A percentile compares a stretch with the other conserved stretches of the same genome.
These are phyloP conservation scores for Aureobasidium vineae DNA, from an alignment of 2,329 filamentous ascomycete species.

Conservation along the genomic window DNA sequence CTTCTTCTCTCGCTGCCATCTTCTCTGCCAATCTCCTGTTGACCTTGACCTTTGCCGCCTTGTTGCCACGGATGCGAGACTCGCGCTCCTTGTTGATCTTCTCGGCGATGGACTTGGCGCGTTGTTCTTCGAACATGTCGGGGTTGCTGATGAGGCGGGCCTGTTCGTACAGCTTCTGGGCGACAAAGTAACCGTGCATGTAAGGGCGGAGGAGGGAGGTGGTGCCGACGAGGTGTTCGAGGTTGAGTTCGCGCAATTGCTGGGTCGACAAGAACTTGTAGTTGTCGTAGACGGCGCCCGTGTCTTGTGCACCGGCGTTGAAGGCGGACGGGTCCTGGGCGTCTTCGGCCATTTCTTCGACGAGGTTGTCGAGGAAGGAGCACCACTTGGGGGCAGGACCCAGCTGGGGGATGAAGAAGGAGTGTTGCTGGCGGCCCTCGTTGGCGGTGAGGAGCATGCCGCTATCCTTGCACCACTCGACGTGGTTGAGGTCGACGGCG, in stretches of 20 bases:
- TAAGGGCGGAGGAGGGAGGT: constrained; percentile 89
- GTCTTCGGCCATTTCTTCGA: constrained; percentile 96
- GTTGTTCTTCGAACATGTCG: constrained; percentile 88
- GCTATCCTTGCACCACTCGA: constrained; percentile 86
- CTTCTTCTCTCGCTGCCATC: constrained; percentile 67
- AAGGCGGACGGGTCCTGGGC: constrained; percentile 61
- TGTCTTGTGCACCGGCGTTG: constrained; percentile 46
- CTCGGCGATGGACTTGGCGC: constrained; percentile 85
- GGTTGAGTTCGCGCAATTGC: constrained; percentile 78
- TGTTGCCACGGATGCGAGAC: constrained; percentile 86
- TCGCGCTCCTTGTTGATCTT: constrained; percentile 98
- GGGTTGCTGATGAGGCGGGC: constrained; percentile 90
- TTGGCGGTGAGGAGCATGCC: constrained; percentile 98
- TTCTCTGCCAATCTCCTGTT: constrained; percentile 71
- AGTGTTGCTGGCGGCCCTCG: constrained; percentile 90
- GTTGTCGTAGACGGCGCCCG: constrained; percentile 89
- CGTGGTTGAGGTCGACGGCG: constrained; percentile 88
- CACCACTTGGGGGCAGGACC: constrained; percentile 95
- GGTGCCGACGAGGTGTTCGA: constrained; percentile 86
- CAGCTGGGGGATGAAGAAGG: constrained; percentile 91
- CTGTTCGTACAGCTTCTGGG: constrained; percentile 92
- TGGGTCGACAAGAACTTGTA: constrained; percentile 95
- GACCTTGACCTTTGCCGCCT: constrained; percentile 80
- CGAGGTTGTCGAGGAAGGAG: constrained; percentile 92
- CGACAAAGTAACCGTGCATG: constrained; percentile 99